Evolutionary conservation across 305 asterid species (phyloP).

Genomic region (Solanum hybrid): DNA sequence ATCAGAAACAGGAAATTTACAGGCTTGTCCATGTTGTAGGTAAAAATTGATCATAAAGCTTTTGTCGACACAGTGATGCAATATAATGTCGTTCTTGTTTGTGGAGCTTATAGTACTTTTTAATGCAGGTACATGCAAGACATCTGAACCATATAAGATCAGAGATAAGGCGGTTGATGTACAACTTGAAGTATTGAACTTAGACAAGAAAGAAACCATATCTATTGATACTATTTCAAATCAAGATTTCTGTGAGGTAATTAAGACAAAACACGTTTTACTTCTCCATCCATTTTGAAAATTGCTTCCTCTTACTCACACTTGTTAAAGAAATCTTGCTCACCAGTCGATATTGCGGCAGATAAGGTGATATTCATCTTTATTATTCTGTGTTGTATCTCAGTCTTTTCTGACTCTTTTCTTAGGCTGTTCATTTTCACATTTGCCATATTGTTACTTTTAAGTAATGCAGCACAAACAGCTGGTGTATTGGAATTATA

Average conservation of each 20-base stretch:
- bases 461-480: neutral
- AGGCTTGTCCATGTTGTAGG: conserved; percentile 98
- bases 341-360: neutral
- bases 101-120: conserved; percentile 1
- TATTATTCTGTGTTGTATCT: neutral
- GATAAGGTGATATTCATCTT: neutral
- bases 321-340: neutral
- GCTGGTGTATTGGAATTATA: neutral
- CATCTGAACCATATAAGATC: conserved; percentile 57
- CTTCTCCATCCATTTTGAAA: neutral
- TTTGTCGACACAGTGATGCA: neutral
- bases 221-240: conserved; percentile 73
- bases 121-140: conserved; percentile 61
- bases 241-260: conserved; percentile 85
- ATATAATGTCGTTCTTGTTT: neutral
- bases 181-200: conserved; percentile 78
- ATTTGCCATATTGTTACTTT: neutral
- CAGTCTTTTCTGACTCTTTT: neutral
- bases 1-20: conserved; percentile 70
- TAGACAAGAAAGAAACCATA: conserved; percentile 69
- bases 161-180: conserved; percentile 58
- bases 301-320: neutral
- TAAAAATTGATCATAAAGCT: conserved; percentile 18
- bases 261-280: neutral
- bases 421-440: neutral